Base-by-base conservation (phyloP, 805 yeast species). In the Ogataea henricii region DNA sequence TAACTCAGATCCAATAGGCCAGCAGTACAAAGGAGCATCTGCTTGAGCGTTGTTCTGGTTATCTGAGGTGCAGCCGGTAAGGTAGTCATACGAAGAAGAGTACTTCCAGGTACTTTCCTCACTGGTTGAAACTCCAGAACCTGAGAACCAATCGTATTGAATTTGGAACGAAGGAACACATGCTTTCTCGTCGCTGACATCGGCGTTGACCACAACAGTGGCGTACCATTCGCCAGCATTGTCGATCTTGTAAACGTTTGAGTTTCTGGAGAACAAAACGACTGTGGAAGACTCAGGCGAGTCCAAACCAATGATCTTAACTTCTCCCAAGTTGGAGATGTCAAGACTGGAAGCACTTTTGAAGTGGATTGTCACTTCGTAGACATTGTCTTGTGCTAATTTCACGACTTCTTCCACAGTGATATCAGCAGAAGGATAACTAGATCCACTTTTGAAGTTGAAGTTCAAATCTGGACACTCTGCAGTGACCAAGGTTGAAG, bases 61-160 rank as follows among this genome's bases (percentile, higher is more conserved):
- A 45, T 64, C 68, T 32, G 48, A 42, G 29, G 38, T 49, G 47
- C 69, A 66, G 20, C 60, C 59, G 26, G 59, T 52, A 25, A 51
- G 35, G 48, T 65, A 63, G 38, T 64, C 67, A 29, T 58, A 58
- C 8, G 53, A 49, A 10, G 54, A 34, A 5, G 41, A 16, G 44
- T 55, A 60, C 2, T 21, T 18, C 52, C 57, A 60, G 9, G 37
- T 18, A 3, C 46, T 23, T n/a, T 48, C 43, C 16, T 47, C 45
- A n/a, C 30, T n/a, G 9, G 41, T 34, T 8, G 39, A 36, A 8
- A 36, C 34, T 7, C 57, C 62, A 13, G 36, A 46, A 13, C 63
- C 66, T 22, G 62, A 60, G 32, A 60, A 56, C 60, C 68, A 66
- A 16, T 66, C 66, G 39, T 54, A 65, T 35, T 66, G 68, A 40